phyloP scores from a whole-genome alignment of 148 eudicot species.

The Limonium bicolor region DNA sequence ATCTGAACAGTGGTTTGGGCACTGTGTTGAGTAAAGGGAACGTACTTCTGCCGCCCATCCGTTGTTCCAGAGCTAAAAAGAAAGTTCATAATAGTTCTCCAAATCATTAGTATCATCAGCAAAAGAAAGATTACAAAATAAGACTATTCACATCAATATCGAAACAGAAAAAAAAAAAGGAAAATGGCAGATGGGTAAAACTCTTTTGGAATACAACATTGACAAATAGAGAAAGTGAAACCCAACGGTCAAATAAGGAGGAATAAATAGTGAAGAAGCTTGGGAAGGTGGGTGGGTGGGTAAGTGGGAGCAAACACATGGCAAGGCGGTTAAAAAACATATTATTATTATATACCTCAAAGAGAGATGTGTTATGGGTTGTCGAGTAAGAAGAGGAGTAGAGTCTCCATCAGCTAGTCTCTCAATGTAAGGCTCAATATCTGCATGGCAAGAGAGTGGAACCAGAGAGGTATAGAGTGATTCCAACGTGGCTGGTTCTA shows the following conservation, averaged over 20 bases:
- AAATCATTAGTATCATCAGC: too few species aligned
- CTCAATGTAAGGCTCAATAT: conserved; percentile 57
- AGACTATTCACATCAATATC: neutral
- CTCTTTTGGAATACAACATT: neutral
- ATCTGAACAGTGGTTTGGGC: conserved; percentile 53
- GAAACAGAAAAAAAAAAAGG: neutral
- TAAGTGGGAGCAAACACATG: too few species aligned
- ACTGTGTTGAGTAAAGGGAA: conserved; percentile 60
- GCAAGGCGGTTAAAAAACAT: too few species aligned
- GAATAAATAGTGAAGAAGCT: too few species aligned
- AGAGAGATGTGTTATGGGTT: conserved; percentile 52
- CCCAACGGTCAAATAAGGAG: too few species aligned
- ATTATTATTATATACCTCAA: conserved; percentile 50
- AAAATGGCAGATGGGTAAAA: neutral
- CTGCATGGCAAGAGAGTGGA: conserved; percentile 52
- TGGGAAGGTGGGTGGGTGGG: too few species aligned
- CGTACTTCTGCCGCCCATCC: conserved; percentile 59
- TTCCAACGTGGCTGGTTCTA: conserved; percentile 27
- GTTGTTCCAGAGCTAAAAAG: conserved; percentile 68
- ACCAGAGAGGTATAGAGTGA: conserved; percentile 33
- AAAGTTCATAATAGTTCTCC: too few species aligned
- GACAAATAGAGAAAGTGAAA: neutral
- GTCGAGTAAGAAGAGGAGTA: conserved; percentile 41
- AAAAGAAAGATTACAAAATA: neutral
- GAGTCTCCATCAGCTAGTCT: conserved; percentile 54